Percentiles rank a stretch among this genome's conserved stretches.
phyloP scores from a whole-genome alignment of 2,329 filamentous ascomycete genomes.

The Shiraia bambusicola region DNA sequence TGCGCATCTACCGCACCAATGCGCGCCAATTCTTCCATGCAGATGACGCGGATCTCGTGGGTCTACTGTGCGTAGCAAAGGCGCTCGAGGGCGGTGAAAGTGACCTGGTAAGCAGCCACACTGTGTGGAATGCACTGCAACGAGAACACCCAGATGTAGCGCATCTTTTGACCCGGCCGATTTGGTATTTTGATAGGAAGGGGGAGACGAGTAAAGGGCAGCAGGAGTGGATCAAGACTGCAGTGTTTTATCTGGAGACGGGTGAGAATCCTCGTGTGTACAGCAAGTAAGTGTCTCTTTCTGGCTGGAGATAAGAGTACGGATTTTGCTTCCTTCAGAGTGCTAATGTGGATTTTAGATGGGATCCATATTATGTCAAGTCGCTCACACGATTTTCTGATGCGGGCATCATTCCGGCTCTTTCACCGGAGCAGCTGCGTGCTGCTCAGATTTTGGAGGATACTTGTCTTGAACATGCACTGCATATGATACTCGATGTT shows the following conservation, averaged over 20 bases:
- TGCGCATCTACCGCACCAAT: conserved; percentile 87
- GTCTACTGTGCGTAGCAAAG: conserved; percentile 76
- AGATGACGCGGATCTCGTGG: conserved; percentile 81
- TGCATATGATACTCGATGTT: conserved; percentile 85
- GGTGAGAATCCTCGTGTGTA: conserved; percentile 67
- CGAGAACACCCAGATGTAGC: conserved; percentile 75
- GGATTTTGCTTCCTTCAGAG: background rate
- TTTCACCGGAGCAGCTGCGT: conserved; percentile 68
- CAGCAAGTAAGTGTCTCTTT: conserved; percentile 58
- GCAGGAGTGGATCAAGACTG: conserved; percentile 70
- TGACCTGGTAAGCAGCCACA: conserved; percentile 75
- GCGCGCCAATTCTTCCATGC: conserved; percentile 84
- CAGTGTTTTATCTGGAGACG: conserved; percentile 76
- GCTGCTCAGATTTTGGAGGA: conserved; percentile 72
- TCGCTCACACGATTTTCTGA: conserved; percentile 75
- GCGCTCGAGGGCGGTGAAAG: conserved; percentile 81
- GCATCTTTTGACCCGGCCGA: conserved; percentile 70
- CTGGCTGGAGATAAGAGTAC: background rate
- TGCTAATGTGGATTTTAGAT: conserved; percentile 45
- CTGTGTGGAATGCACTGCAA: conserved; percentile 80
- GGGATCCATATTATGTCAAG: conserved; percentile 85
- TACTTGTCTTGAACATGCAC: conserved; percentile 68
- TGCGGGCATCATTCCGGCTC: conserved; percentile 68
- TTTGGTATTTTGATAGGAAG: conserved; percentile 93
- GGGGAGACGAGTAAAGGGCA: conserved; percentile 75